Evolutionary conservation across 2,329 filamentous ascomycete genomes (phyloP), one percentile per base, ranked within the genome.

Genomic region (Fusarium pseudograminearum): DNA sequence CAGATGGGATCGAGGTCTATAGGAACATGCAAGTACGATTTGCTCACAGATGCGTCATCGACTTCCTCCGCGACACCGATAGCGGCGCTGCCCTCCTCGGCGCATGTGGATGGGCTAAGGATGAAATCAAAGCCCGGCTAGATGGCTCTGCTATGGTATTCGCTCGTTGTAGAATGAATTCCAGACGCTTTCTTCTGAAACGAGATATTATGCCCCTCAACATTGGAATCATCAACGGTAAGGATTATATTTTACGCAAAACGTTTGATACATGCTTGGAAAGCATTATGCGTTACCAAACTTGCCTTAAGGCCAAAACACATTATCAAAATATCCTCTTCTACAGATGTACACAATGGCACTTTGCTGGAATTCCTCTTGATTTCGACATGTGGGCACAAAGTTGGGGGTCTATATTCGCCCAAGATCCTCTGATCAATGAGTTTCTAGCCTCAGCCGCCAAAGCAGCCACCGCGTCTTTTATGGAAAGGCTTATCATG

Each of bases 201-300:
- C 26, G 26, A 28, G 26, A 28, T 10, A 28, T 28, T 28, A 1
- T 28, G 9, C 26, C 26, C 26, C 26, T 28, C 9, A 2, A 28
- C 26, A 28, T 28, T 28, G 26, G 10, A 10, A 6, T 9, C 11
- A 4, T 22, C 5, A 16, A 22, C 7, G 5, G 3, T 1, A 51
- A 38, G 12, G 14, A 3, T 10, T 28, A 20, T 26, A 15, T n/a
- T n/a, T 7, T 20, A n/a, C 16, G 22, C 10, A 3, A 5, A 3
- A 8, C 8, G 3, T 4, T 12, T 8, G 42, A 45, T 5, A 45
- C 7, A 11, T 24, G 46, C 10, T 4, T 48, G 5, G 46, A 48
- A 3, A 4, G 1, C 0, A 11, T 26, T 0, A 9, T 48, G 5
- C 15, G 22, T 24, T n/a, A 11, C 5, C 14, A 9, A 8, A n/a